Evolutionary conservation across 495 filamentous ascomycete genomes (phyloP).

Genomic region (Cenococcum geophilum): DNA sequence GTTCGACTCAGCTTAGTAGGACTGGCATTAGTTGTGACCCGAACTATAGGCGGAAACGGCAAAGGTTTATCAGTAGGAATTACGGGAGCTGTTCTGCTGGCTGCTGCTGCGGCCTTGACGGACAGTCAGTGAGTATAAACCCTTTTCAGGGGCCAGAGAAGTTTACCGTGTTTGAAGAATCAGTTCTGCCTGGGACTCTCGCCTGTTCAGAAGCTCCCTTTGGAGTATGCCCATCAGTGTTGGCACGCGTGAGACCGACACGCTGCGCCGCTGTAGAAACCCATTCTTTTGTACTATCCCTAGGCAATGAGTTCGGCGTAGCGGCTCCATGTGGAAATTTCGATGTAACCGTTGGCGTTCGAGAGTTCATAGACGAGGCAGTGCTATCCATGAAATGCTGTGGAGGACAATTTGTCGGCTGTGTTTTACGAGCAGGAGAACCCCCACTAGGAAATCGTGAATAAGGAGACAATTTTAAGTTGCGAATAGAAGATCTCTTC

Average conservation of each 20-base stretch:
- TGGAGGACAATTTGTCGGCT: not conserved
- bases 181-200: not conserved
- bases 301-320: not conserved
- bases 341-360: not conserved
- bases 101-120: not conserved
- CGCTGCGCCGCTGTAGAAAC: not conserved
- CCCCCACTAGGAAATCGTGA: not conserved
- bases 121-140: not conserved
- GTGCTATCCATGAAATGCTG: not conserved
- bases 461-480: not conserved
- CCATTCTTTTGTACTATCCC: not conserved
- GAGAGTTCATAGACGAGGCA: not conserved
- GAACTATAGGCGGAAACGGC: conserved; percentile 20
- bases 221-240: not conserved
- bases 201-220: not conserved
- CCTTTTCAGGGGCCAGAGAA: not conserved
- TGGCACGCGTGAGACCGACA: not conserved
- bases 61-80: conserved; percentile 16
- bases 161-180: not conserved
- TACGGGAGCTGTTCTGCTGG: not conserved
- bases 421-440: not conserved
- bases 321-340: not conserved
- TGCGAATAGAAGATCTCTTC: not conserved
- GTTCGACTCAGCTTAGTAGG: conserved; percentile 21
- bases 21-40: conserved; percentile 11